Percentiles rank a stretch among this genome's conserved stretches.
phyloP scores from a whole-genome alignment of 2,329 filamentous ascomycete species.

The Colletotrichum endophyticum region DNA sequence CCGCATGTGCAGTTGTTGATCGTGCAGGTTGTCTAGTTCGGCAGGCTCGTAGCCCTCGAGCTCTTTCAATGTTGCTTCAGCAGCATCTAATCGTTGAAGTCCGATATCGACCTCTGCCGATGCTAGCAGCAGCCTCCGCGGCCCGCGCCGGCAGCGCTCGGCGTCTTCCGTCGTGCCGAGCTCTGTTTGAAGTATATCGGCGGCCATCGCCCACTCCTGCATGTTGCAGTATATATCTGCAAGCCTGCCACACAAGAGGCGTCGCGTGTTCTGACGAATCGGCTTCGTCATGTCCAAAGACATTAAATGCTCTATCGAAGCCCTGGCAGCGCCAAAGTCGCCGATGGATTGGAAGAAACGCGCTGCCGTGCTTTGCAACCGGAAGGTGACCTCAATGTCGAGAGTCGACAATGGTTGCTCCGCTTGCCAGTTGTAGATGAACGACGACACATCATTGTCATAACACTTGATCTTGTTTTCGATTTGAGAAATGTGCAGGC shows the following conservation, averaged over 20 bases:
- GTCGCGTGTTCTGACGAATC: constrained; percentile 27
- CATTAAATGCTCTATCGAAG: constrained; percentile 34
- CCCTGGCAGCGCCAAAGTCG: constrained; percentile 31
- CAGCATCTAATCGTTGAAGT: constrained; percentile 16
- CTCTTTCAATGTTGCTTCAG: constrained; percentile 17
- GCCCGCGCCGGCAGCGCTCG: constrained; percentile 24
- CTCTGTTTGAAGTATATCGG: constrained; percentile 26
- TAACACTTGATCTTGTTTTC: constrained; percentile 38
- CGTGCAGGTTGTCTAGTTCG: constrained; percentile 32
- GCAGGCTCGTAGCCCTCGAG: constrained; percentile 23
- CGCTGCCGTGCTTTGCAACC: constrained; percentile 34
- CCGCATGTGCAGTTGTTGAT: constrained; percentile 35
- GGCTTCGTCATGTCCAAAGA: constrained; percentile 28
- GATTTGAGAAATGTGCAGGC: constrained; percentile 36
- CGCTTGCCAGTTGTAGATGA: constrained; percentile 35
- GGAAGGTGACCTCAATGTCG: constrained; percentile 36
- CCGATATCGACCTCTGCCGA: constrained; percentile 29
- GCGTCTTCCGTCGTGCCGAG: constrained; percentile 21
- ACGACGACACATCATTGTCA: constrained; percentile 30
- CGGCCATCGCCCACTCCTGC: constrained; percentile 25
- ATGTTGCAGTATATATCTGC: constrained; percentile 34
- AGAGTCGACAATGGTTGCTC: constrained; percentile 31
- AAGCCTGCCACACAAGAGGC: constrained; percentile 30
- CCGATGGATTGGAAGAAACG: constrained; percentile 37
- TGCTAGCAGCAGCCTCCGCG: constrained; percentile 28